These are phyloP conservation scores for Cyclospora cayetanensis DNA, from an alignment of 169 alveolate genomes.

Conservation along the genomic window DNA sequence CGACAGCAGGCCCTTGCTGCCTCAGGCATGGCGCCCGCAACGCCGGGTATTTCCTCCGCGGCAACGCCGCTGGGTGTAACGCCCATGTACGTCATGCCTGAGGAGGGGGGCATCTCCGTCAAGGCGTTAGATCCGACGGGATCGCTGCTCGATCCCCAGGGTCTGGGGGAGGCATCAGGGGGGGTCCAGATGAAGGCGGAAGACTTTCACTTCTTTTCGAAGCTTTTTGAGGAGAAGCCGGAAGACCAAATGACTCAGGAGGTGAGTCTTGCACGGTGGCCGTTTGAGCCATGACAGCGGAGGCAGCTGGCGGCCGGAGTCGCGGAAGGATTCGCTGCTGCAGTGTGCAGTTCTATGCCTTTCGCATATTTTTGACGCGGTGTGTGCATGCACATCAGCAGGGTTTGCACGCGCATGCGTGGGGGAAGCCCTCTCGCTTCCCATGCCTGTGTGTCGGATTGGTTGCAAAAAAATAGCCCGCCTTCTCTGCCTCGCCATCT, in stretches of 20 bases:
- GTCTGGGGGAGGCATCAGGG: slow-evolving; percentile 69
- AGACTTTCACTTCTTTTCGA: slow-evolving; percentile 74
- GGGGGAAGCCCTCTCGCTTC: too few relatives aligned
- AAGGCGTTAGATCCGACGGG: slow-evolving; percentile 62
- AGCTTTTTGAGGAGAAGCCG: slow-evolving; percentile 49
- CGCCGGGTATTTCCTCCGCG: slow-evolving; percentile 77
- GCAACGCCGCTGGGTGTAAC: slow-evolving; percentile 79
- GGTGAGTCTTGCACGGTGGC: slow-evolving; percentile 50
- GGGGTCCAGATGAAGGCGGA: slow-evolving; percentile 76
- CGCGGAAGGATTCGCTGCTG: too few relatives aligned
- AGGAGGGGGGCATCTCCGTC: slow-evolving; percentile 77
- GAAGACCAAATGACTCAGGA: slow-evolving; percentile 73
- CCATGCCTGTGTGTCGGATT: too few relatives aligned
- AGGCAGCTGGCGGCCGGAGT: too few relatives aligned
- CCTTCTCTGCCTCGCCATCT: too few relatives aligned
- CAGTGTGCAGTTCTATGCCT: too few relatives aligned
- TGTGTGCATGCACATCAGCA: too few relatives aligned
- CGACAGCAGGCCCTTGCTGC: slow-evolving; percentile 62
- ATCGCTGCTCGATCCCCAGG: slow-evolving; percentile 64
- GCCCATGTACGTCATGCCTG: slow-evolving; percentile 86
- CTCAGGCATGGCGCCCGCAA: slow-evolving; percentile 29
- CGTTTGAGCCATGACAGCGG: too few relatives aligned
- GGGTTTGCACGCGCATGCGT: too few relatives aligned
- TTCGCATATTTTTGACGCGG: too few relatives aligned
- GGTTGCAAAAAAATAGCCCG: too few relatives aligned